Conservation (phyloP, 2,329 filamentous ascomycete genomes). For the Fusarium aywerte region DNA sequence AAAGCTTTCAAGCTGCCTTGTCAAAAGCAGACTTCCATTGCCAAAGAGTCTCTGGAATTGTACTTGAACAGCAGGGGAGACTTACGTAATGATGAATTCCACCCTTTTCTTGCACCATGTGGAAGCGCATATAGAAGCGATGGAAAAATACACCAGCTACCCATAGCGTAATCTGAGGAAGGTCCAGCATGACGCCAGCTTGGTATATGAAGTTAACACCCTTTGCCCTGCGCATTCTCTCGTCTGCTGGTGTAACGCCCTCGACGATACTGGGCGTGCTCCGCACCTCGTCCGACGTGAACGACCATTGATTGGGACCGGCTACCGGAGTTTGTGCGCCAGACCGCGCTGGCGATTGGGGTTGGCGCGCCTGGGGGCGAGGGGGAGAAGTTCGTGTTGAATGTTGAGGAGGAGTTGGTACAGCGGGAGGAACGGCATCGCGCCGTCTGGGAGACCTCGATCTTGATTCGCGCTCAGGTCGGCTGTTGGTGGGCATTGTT, state of each 20-base stretch:
- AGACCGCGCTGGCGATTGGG: conserved; percentile 57
- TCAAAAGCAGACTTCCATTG: background rate
- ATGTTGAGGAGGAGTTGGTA: conserved; percentile 68
- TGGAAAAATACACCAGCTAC: conserved; percentile 96
- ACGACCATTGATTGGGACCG: conserved; percentile 81
- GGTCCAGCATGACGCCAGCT: conserved; percentile 89
- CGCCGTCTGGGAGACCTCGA: conserved; percentile 61
- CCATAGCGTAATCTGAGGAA: conserved; percentile 91
- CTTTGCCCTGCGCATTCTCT: conserved; percentile 84
- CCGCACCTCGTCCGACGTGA: conserved; percentile 82
- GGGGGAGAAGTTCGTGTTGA: conserved; percentile 67
- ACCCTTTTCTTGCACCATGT: conserved; percentile 77
- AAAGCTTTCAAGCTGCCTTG: background rate
- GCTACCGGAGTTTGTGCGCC: conserved; percentile 53
- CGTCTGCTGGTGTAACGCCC: conserved; percentile 79
- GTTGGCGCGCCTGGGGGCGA: conserved; percentile 57
- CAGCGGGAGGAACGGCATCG: conserved; percentile 67
- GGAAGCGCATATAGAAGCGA: conserved; percentile 91
- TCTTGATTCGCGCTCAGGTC: conserved; percentile 59
- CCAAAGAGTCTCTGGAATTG: background rate
- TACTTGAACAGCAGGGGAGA: conserved; percentile 29
- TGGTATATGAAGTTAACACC: conserved; percentile 97
- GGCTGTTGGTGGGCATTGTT: conserved; percentile 53
- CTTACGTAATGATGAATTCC: conserved; percentile 91
- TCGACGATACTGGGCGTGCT: conserved; percentile 87